These are phyloP conservation scores for Xylariaceae sp. DNA, from an alignment of 2,329 filamentous ascomycete species.

Conservation along the genomic window DNA sequence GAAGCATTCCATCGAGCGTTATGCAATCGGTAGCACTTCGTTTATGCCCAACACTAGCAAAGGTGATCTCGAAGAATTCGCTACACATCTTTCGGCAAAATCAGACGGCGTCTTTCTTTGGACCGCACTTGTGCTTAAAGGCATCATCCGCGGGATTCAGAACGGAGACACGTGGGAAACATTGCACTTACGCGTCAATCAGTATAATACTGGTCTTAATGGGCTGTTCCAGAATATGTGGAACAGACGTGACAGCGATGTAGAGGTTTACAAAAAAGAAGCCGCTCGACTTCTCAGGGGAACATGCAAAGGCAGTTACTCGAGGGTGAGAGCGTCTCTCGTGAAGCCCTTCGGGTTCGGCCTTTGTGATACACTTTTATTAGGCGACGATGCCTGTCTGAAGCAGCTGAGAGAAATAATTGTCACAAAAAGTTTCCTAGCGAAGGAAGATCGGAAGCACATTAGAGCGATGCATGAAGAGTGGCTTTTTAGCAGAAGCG, in stretches of 20 bases:
- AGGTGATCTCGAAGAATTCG: slow-evolving; percentile 2
- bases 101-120: slow-evolving; percentile 15
- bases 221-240: slow-evolving; percentile 15
- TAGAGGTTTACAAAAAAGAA: not conserved
- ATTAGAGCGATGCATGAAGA: not conserved
- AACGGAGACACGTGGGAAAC: slow-evolving; percentile 7
- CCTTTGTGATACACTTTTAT: not conserved
- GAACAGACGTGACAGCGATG: slow-evolving; percentile 2
- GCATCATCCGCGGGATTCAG: slow-evolving; percentile 9
- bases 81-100: not conserved
- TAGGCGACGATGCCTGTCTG: not conserved
- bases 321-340: not conserved
- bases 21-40: not conserved
- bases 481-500: not conserved
- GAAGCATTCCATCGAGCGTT: not conserved
- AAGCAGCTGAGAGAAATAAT: not conserved
- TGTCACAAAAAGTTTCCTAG: not conserved
- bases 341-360: not conserved
- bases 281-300: not conserved
- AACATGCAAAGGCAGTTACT: not conserved
- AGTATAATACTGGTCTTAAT: slow-evolving; percentile 8
- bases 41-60: not conserved
- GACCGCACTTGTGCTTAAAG: slow-evolving; percentile 7
- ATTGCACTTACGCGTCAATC: slow-evolving; percentile 2
- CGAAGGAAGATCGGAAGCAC: not conserved